A percentile compares a stretch with the other conserved stretches of the same genome.
Conservation (phyloP, 1,284 basidiomycete species). For the Rhodotorula sp. region DNA sequence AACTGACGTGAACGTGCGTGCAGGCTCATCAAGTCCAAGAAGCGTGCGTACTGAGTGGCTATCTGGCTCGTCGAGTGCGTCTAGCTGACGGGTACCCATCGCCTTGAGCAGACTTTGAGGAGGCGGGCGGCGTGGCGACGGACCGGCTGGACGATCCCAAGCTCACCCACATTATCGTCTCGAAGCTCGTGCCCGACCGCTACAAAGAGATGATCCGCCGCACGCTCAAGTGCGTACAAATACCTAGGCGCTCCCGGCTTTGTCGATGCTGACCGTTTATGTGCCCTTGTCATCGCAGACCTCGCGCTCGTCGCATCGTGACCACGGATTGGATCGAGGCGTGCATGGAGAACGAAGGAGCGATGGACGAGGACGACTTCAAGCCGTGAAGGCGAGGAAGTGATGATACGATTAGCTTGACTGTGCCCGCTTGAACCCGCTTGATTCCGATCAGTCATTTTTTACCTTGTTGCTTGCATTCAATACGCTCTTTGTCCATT, state of each 20-base stretch:
- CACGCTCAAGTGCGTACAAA: constrained; percentile 15
- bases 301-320: constrained; percentile 38
- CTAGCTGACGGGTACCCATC: neutral
- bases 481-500: neutral
- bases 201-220: constrained; percentile 19
- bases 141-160: constrained; percentile 66
- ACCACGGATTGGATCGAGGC: constrained; percentile 38
- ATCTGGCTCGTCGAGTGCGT: neutral
- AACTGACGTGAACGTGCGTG: no score
- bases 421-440: neutral
- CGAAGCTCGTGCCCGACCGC: constrained; percentile 49
- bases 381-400: constrained; percentile 10
- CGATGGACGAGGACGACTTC: constrained; percentile 30
- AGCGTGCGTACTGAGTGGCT: constrained; percentile 17
- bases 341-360: constrained; percentile 23
- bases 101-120: constrained; percentile 53
- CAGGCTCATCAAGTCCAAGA: constrained; percentile 62
- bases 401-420: neutral
- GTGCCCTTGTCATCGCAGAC: constrained; percentile 20
- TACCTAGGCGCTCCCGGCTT: neutral
- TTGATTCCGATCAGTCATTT: neutral
- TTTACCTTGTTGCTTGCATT: constrained; percentile 1
- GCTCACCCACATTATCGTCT: constrained; percentile 78
- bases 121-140: constrained; percentile 69
- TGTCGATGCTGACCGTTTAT: neutral